Base-by-base conservation (phyloP, 148 eudicot genomes). In the Fagopyrum homotropicum region DNA sequence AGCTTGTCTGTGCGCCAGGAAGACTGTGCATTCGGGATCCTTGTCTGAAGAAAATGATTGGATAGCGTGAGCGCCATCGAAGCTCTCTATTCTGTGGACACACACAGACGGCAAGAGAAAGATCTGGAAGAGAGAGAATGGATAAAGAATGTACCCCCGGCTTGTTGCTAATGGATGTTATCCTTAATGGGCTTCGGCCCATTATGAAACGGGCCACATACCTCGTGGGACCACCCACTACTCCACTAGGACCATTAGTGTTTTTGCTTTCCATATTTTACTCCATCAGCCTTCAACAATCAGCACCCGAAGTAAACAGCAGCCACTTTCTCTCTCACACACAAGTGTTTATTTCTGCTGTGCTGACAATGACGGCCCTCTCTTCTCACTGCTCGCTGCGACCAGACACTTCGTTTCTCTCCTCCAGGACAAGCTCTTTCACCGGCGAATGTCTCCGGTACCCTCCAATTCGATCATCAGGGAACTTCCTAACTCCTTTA, bases 1-100 rank as follows among this genome's bases (percentile, higher is more conserved):
- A 66, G 47, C 47, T 54, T 40, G 2, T 75, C 69, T 26, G 77
- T n/a, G 56, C 51, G 57, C 19, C 40, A 10, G 1, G 69, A 72
- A 30, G 56, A 30, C 3, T 52, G 45, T 5, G 35, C 44, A 9
- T n/a, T 75, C 49, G 44, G 56, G 45, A 69, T 26, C 6, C 22
- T 46, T 12, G 12, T 60, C 69, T 61, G 77, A 26, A 75, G 71
- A 82, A 83, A 81, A 70, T 74, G 86, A 68, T 78, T 83, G 86
- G 83, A 80, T 81, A 83, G 76, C 66, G 86, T 70, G 52, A 80
- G 81, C 49, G 75, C 80, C 86, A 83, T 83, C 26, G 78, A 69
- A 72, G 72, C 76, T 74, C 76, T 74, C 71, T 45, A 43, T 46
- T 66, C 19, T 40, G 71, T 66, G 71, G 71, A 40, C 71, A 66